Evolutionary conservation across 176 grass and related monocot genomes (phyloP).

Genomic region (Carex pumila): DNA sequence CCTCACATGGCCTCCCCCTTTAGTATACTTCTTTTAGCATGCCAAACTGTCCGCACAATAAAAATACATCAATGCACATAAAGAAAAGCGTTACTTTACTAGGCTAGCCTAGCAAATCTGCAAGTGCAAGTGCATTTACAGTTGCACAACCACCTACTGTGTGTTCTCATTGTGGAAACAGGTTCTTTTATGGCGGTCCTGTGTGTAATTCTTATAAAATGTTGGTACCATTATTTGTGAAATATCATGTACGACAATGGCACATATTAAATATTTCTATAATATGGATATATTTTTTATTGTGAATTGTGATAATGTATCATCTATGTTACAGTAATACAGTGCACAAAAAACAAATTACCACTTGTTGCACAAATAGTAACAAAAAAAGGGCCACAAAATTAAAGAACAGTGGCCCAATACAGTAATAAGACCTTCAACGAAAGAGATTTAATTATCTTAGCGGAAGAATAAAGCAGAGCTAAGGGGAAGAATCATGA

Average conservation of each 20-base stretch:
- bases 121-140: constrained; percentile 20
- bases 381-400: background rate
- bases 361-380: background rate
- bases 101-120: constrained; percentile 14
- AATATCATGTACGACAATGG: background rate
- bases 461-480: background rate
- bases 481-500: background rate
- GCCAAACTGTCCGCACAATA: constrained; percentile 25
- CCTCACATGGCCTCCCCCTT: background rate
- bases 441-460: background rate
- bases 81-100: constrained; percentile 9
- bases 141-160: constrained; percentile 8
- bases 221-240: background rate
- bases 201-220: background rate
- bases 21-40: constrained; percentile 22
- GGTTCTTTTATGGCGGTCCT: background rate
- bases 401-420: background rate
- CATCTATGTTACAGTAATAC: background rate
- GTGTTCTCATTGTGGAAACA: constrained; percentile 9
- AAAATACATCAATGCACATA: constrained; percentile 29
- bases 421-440: background rate
- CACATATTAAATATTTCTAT: background rate
- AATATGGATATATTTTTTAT: background rate
- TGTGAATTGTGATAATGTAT: background rate
- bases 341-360: background rate